phyloP scores from a whole-genome alignment of 225 moss, liverwort and hornwort species.

The Polytrichum formosum region DNA sequence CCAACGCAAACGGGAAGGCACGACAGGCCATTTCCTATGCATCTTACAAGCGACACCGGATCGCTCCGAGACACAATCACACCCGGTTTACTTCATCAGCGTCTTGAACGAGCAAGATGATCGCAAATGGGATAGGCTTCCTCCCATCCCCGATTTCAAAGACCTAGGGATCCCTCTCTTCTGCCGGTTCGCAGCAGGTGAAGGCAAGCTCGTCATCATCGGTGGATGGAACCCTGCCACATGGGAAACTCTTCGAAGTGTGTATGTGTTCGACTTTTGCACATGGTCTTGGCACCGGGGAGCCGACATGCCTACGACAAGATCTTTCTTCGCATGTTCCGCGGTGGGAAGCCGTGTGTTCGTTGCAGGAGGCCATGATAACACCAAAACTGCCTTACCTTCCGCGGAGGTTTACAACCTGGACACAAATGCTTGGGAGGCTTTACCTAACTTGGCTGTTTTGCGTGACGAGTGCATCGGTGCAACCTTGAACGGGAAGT shows the following conservation, averaged over 20 bases:
- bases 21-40: slow-evolving; percentile 57
- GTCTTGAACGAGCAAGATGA: slow-evolving; percentile 49
- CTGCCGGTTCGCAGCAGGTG: slow-evolving; percentile 47
- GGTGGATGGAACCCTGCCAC: slow-evolving; percentile 83
- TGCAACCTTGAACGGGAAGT: slow-evolving; percentile 38
- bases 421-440: slow-evolving; percentile 53
- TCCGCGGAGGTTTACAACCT: slow-evolving; percentile 56
- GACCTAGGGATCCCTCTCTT: slow-evolving; percentile 54
- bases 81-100: slow-evolving; percentile 48
- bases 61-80: neutral
- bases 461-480: slow-evolving; percentile 75
- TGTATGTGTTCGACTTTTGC: slow-evolving; percentile 66
- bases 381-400: slow-evolving; percentile 56
- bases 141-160: slow-evolving; percentile 29
- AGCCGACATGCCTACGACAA: slow-evolving; percentile 52
- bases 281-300: slow-evolving; percentile 51
- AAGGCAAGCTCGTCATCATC: slow-evolving; percentile 60
- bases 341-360: slow-evolving; percentile 32
- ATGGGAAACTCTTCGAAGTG: slow-evolving; percentile 56
- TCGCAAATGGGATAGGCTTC: slow-evolving; percentile 35
- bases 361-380: slow-evolving; percentile 83
- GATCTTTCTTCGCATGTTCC: slow-evolving; percentile 81
- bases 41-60: slow-evolving; percentile 44
- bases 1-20: slow-evolving; percentile 65
- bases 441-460: slow-evolving; percentile 49